Evolutionary conservation across 2,329 filamentous ascomycete genomes (phyloP), one percentile per base, ranked within the genome.

Genomic region (Xylariaceae sp.): DNA sequence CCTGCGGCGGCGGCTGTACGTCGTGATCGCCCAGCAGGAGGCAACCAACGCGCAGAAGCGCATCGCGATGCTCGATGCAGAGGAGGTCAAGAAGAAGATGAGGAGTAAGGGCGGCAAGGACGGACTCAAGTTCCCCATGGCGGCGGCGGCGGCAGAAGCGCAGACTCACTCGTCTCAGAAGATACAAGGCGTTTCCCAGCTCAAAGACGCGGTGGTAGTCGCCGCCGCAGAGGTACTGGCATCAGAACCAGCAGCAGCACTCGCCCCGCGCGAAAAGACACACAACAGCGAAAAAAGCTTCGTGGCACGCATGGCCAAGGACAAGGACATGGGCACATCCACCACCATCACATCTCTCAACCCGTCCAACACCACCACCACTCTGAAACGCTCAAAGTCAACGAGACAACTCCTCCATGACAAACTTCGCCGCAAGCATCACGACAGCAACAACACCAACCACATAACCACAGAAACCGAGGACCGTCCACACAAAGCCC

Each of bases 1-100:
- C 41, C 60, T 83, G 19, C 67, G 69, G 9, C 67, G 71, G 24
- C 72, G 77, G 15, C 65, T 83, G 18, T 65, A 67, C 37, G 48
- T 68, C 9, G 71, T 81, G 15, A 61, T 77, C 12, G 67, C 65
- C 4, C 68, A 79, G 44, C 73, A 74, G 46, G 73, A 72, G 44
- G 60, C 63, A 7, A 55, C 58, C 11, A 61, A 66, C 3, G 65
- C 69, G 39, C 57, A 55, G 49, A 51, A 56, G 24, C 54, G 50
- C 33, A 44, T 53, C 29, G 57, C 62, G 35, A 48, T 50, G 4
- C 46, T 52, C 22, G 43, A 45, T 19, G 39, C 39, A 13, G 42
- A 51, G 39, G 44, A 40, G 19, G 39, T 34, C 11, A 39, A 41
- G 34, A 45, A 34, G 39, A 45, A 48, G 22, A 37, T 38, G 16